Evolutionary conservation across 2,329 filamentous ascomycete species (phyloP).

Genomic region (Aspergillus oerlinghausenensis): DNA sequence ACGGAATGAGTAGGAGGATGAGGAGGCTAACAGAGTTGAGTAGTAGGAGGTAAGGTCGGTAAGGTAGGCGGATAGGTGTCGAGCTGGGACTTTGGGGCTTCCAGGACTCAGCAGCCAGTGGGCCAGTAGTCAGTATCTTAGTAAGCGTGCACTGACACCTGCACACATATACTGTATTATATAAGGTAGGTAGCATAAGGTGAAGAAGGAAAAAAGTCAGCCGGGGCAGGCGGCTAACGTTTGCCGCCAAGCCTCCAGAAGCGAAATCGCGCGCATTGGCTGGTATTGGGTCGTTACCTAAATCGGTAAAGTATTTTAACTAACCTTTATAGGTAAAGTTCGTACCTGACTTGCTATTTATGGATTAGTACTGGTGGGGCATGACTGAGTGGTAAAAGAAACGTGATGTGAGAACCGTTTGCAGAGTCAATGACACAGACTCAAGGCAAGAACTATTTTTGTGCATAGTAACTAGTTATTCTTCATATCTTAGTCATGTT

Average conservation of each 20-base stretch:
- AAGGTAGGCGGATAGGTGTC: neutral
- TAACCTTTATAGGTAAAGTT: neutral
- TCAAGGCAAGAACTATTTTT: too few relatives aligned
- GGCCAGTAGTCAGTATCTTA: neutral
- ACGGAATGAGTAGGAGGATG: too few relatives aligned
- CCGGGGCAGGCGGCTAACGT: neutral
- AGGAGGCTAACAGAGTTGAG: neutral
- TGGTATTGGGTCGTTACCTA: neutral
- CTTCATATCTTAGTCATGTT: neutral
- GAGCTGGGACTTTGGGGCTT: neutral
- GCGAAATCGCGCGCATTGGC: too few relatives aligned
- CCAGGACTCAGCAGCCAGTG: neutral
- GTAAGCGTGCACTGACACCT: neutral
- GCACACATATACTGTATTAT: too few relatives aligned
- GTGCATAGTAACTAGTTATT: too few relatives aligned
- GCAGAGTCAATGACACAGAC: neutral
- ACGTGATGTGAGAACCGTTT: neutral
- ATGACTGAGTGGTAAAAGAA: neutral
- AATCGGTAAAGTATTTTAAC: neutral
- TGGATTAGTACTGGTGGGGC: neutral
- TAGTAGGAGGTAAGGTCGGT: neutral
- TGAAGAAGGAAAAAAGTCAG: neutral
- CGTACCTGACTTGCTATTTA: neutral
- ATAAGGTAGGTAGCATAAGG: too few relatives aligned
- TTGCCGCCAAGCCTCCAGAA: neutral